Percentiles rank a stretch among this genome's conserved stretches.
These are phyloP conservation scores for Fagus sylvatica DNA, from an alignment of 306 rosid genomes.

Conservation along the genomic window DNA sequence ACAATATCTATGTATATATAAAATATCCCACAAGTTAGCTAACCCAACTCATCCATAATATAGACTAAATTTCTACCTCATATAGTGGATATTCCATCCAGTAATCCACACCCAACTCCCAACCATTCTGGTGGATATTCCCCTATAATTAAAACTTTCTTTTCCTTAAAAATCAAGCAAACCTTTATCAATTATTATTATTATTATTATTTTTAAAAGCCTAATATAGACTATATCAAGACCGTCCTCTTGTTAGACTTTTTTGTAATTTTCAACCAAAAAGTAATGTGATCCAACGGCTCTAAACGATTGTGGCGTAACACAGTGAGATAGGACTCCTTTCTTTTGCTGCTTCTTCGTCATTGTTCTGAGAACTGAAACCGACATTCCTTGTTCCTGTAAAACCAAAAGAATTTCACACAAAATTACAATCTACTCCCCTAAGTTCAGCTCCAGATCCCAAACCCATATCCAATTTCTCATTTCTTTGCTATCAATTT, in stretches of 20 bases:
- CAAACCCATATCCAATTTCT: neutral
- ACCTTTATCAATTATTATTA: no score
- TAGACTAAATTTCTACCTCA: no score
- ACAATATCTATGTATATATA: no score
- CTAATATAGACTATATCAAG: neutral
- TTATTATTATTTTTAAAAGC: no score
- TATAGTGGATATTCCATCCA: no score
- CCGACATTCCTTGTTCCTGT: constrained; percentile 15
- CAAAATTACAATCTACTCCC: constrained; percentile 21
- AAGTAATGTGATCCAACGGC: constrained; percentile 25
- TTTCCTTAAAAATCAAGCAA: no score
- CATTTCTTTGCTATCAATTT: constrained; percentile 24
- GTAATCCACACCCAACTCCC: no score
- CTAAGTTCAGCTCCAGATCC: constrained; percentile 22
- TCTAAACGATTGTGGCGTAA: neutral
- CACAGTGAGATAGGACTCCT: constrained; percentile 16
- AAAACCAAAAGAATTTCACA: constrained; percentile 23
- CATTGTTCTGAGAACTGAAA: constrained; percentile 35
- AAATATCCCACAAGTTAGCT: no score
- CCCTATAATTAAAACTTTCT: no score
- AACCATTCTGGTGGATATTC: no score
- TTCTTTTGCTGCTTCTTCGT: constrained; percentile 31
- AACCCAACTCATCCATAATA: no score
- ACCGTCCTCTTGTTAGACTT: neutral
- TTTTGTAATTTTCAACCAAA: neutral